Base-by-base conservation (phyloP, 2,329 filamentous ascomycete genomes). In the Penicillium rolfsii region DNA sequence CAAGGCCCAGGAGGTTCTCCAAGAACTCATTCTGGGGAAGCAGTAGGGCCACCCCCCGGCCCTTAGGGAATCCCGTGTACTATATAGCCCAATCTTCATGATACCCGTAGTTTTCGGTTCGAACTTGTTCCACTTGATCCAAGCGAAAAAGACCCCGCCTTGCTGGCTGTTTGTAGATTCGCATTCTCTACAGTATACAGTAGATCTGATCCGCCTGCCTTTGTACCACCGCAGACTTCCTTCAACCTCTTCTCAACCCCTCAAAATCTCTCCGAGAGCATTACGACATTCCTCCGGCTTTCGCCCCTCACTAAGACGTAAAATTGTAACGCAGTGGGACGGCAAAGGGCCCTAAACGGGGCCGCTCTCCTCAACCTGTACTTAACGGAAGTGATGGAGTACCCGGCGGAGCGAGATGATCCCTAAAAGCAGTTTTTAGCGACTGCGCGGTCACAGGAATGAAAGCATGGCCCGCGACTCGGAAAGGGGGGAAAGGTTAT, bases 1-100 rank as follows among this genome's bases (percentile, higher is more conserved):
- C 59, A 82, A 81, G 68, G 87, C 87, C 9, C 83, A 84, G 71
- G 75, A 77, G 59, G 78, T 85, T 11, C 72, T 90, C 36, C 78
- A 79, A 59, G 77, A 81, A 68, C 67, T 86, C 46, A 76, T 87
- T 52, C 63, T 77, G 52, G 64, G 62, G 56, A 56, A 60, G 6
- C 11, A 52, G 33, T 63, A 59, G 36, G 48, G 53, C n/a, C 22
- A 22, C n/a, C 48, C 48, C 33, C 26, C n/a, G 30, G 22, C 30
- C 26, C 12, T 12, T 19, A n/a, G 16, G 24, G 19, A n/a, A n/a
- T 19, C 41, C 24, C 54, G 24, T 58, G 59, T 60, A 60, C 50
- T 55, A 54, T 55, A 43, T 52, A 57, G 53, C 35, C 35, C 46
- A 59, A 55, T 61, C 49, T 46, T 55, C 65, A 69, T 68, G 69